These are phyloP conservation scores for Nakazawaea anatomiae DNA, from an alignment of 805 yeast species.

Conservation along the genomic window DNA sequence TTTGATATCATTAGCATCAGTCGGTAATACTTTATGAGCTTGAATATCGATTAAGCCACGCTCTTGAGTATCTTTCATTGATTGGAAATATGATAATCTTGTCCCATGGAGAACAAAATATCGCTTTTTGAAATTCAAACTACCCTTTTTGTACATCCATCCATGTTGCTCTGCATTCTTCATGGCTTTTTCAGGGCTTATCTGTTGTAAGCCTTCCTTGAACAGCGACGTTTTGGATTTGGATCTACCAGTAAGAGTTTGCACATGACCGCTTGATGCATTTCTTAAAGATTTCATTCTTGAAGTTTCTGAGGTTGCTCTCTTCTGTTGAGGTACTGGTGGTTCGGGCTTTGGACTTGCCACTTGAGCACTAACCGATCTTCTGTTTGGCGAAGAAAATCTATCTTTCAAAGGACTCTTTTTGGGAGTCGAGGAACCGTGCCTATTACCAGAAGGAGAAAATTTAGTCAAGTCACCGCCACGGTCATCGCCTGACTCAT, in stretches of 20 bases:
- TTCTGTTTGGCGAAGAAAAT: slow-evolving; percentile 29
- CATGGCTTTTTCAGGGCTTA: slow-evolving; percentile 74
- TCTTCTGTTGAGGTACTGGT: slow-evolving; percentile 18
- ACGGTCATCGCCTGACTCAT: slow-evolving; percentile 15
- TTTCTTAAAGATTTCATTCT: slow-evolving; percentile 48
- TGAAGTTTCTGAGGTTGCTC: slow-evolving; percentile 36
- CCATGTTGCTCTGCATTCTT: slow-evolving; percentile 76
- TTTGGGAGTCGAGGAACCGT: slow-evolving; percentile 10
- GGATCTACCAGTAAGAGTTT: slow-evolving; percentile 34
- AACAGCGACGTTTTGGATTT: slow-evolving; percentile 74
- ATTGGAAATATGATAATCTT: slow-evolving; percentile 79
- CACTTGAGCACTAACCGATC: slow-evolving; percentile 49
- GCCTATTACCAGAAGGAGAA: neutral
- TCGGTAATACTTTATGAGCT: slow-evolving; percentile 85
- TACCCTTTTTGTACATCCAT: slow-evolving; percentile 94
- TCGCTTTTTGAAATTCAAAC: slow-evolving; percentile 83
- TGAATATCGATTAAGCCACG: slow-evolving; percentile 94
- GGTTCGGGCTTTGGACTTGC: slow-evolving; percentile 15
- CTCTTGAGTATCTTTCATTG: slow-evolving; percentile 74
- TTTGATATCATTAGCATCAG: slow-evolving; percentile 73
- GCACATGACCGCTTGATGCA: slow-evolving; percentile 46
- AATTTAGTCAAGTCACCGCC: slow-evolving; percentile 15
- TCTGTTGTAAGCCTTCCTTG: slow-evolving; percentile 77
- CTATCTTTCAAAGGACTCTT: neutral
- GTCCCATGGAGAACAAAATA: slow-evolving; percentile 88